Evolutionary conservation across 1,284 basidiomycete species (phyloP).

Genomic region (Mycena citricolor): DNA sequence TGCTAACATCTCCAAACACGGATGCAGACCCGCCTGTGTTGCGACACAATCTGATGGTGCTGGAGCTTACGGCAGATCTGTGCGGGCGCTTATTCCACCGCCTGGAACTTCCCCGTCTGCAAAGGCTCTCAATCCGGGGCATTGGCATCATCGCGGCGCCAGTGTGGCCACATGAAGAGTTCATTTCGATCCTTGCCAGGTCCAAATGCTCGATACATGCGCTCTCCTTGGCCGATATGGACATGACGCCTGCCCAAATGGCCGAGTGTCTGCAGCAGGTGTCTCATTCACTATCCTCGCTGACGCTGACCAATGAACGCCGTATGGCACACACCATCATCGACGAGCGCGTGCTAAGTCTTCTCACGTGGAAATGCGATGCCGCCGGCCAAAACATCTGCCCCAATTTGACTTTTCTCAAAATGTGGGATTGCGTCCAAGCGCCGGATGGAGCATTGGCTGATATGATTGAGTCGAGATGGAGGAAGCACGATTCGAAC

Average conservation of each 20-base stretch:
- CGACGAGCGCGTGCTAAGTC: conserved; percentile 26
- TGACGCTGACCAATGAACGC: conserved; percentile 27
- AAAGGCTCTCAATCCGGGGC: conserved; percentile 11
- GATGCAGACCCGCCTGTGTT: conserved; percentile 7
- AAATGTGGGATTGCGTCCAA: conserved; percentile 29
- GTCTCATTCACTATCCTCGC: conserved; percentile 26
- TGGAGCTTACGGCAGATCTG: conserved; percentile 21
- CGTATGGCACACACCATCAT: conserved; percentile 23
- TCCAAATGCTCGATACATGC: conserved; percentile 27
- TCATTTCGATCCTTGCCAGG: conserved; percentile 25
- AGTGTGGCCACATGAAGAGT: conserved; percentile 27
- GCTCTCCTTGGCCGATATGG: conserved; percentile 27
- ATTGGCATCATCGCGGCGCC: conserved; percentile 16
- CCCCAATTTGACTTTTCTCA: conserved; percentile 27
- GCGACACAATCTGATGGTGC: conserved; percentile 16
- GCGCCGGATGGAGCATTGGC: conserved; percentile 30
- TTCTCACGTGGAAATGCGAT: conserved; percentile 21
- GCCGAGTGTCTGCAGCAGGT: conserved; percentile 24
- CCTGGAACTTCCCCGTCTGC: conserved; percentile 19
- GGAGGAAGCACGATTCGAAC: conserved; percentile 16
- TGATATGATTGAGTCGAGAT: conserved; percentile 33
- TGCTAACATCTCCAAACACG: conserved; percentile 7
- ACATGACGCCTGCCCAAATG: conserved; percentile 27
- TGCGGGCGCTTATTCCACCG: conserved; percentile 20
- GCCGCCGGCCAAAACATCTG: conserved; percentile 24